Percentiles rank a stretch among this genome's conserved stretches.
Conservation (phyloP, 106 monocot species). For the Dioscorea dumetorum region DNA sequence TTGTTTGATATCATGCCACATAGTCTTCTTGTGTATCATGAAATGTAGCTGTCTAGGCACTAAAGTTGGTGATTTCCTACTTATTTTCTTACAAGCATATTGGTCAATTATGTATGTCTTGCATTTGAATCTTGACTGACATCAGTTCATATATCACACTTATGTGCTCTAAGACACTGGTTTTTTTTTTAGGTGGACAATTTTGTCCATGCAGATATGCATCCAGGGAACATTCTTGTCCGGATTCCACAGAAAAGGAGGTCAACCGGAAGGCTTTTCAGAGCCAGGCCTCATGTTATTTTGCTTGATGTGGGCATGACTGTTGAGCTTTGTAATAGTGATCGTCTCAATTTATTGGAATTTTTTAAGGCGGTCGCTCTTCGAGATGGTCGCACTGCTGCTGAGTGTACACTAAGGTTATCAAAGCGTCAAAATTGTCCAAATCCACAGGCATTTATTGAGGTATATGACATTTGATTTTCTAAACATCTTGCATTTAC, state of each 20-base stretch:
- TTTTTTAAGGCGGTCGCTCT: constrained; percentile 66
- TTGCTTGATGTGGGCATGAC: constrained; percentile 82
- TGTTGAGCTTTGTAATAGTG: constrained; percentile 56
- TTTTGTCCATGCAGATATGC: constrained; percentile 80
- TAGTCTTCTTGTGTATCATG: too few relatives aligned
- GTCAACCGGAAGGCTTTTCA: constrained; percentile 30
- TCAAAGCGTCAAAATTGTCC: constrained; percentile 57
- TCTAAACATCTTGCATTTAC: too few relatives aligned
- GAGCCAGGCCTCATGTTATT: constrained; percentile 50
- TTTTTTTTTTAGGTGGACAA: constrained; percentile 52
- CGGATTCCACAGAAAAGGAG: constrained; percentile 26
- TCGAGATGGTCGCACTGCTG: constrained; percentile 71
- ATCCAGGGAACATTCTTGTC: constrained; percentile 72
- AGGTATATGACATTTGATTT: constrained; percentile 18
- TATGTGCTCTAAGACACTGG: too few relatives aligned
- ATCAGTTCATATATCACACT: too few relatives aligned
- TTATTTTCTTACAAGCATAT: too few relatives aligned
- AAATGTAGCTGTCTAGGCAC: too few relatives aligned
- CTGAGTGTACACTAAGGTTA: constrained; percentile 48
- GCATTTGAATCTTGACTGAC: too few relatives aligned
- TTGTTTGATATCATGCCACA: too few relatives aligned
- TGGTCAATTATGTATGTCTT: too few relatives aligned
- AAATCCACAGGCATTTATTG: constrained; percentile 46
- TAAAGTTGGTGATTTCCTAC: too few relatives aligned
- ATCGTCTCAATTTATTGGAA: constrained; percentile 43